Conservation (phyloP, 176 grass and related monocot genomes). For the Oryza punctata region DNA sequence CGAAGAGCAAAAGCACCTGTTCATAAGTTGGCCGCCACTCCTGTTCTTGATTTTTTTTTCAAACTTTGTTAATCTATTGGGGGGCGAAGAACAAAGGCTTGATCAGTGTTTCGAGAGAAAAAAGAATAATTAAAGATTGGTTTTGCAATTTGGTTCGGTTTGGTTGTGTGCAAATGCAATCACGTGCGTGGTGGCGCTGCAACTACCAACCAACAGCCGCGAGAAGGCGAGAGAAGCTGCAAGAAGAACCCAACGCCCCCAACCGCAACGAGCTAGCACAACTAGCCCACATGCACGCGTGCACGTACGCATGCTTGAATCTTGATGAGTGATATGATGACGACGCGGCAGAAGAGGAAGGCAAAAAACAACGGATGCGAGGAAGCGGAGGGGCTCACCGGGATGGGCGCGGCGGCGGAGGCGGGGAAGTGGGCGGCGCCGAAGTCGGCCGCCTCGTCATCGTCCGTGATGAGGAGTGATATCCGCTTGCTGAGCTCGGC, state of each 20-base stretch:
- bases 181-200: conserved; percentile 19
- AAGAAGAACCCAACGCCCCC: conserved; percentile 15
- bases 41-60: not conserved
- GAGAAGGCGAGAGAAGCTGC: conserved; percentile 16
- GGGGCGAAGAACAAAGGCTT: not conserved
- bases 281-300: not conserved
- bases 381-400: conserved; percentile 27
- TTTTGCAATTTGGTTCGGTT: not conserved
- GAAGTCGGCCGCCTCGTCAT: conserved; percentile 80
- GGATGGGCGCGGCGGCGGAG: conserved; percentile 33
- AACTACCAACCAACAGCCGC: conserved; percentile 32
- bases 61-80: not conserved
- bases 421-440: conserved; percentile 39
- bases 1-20: not conserved
- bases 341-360: not conserved
- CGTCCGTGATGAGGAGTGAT: conserved; percentile 90
- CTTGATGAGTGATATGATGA: not conserved
- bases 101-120: not conserved
- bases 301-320: conserved; percentile 14
- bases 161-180: conserved; percentile 16
- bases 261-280: not conserved
- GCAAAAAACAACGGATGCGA: not conserved
- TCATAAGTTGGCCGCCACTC: not conserved
- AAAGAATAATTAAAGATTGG: not conserved
- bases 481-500: conserved; percentile 97